These are phyloP conservation scores for Cucumis melo DNA, from an alignment of 306 rosid genomes.

Conservation along the genomic window DNA sequence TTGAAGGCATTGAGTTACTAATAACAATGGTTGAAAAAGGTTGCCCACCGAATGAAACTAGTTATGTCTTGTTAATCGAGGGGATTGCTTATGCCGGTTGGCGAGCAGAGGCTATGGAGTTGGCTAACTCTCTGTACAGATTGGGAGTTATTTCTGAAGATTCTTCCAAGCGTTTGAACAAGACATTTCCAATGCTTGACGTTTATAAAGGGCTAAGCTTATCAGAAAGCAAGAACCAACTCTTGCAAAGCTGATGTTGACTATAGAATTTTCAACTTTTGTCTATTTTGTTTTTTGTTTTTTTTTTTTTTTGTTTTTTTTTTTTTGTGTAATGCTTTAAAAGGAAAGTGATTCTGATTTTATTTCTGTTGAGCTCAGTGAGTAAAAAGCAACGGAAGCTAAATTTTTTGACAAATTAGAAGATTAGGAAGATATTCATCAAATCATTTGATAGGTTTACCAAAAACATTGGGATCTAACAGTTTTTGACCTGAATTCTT, in stretches of 20 bases:
- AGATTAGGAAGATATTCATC: neutral
- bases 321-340: neutral
- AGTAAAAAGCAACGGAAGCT: neutral
- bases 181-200: slow-evolving; percentile 53
- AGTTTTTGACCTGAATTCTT: no score
- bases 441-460: no score
- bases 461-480: no score
- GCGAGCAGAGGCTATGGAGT: slow-evolving; percentile 56
- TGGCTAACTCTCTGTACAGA: slow-evolving; percentile 43
- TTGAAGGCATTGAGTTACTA: slow-evolving; percentile 54
- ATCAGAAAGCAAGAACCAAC: slow-evolving; percentile 33
- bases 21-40: slow-evolving; percentile 54
- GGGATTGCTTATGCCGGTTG: slow-evolving; percentile 81
- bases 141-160: slow-evolving; percentile 37
- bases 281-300: no score
- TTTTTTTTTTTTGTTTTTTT: no score
- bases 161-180: slow-evolving; percentile 44
- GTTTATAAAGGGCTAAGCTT: slow-evolving; percentile 42
- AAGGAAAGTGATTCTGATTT: no score
- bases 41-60: slow-evolving; percentile 57
- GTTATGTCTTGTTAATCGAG: slow-evolving; percentile 46
- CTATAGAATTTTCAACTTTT: neutral
- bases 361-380: neutral
- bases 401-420: neutral
- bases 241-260: neutral